A percentile compares a stretch with the other conserved stretches of the same genome.
Evolutionary conservation across 192 early-diverging fungal genomes (phyloP).

Genomic region (Entomortierella chlamydospora): DNA sequence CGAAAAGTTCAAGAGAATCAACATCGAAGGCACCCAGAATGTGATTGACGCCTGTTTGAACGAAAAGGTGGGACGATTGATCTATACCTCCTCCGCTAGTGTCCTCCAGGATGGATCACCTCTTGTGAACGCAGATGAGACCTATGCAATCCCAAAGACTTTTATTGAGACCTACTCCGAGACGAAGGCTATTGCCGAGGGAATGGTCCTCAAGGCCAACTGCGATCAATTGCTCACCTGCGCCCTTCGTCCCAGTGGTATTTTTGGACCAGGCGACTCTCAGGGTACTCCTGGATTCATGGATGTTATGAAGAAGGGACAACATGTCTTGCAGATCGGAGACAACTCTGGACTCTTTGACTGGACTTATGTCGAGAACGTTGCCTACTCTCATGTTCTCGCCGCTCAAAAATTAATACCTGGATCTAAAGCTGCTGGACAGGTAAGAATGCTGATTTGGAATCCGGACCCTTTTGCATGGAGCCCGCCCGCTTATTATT

Average conservation of each 20-base stretch:
- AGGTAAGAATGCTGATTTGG: too few relatives aligned
- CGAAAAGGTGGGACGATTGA: slow-evolving; percentile 73
- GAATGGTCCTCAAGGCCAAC: slow-evolving; percentile 81
- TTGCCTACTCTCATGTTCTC: slow-evolving; percentile 91
- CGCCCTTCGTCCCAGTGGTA: slow-evolving; percentile 87
- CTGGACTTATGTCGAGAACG: slow-evolving; percentile 94
- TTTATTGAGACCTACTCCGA: slow-evolving; percentile 94
- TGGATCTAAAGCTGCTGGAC: slow-evolving; percentile 48
- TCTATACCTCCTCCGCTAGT: slow-evolving; percentile 90
- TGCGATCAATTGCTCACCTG: slow-evolving; percentile 75
- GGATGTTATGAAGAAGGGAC: slow-evolving; percentile 68
- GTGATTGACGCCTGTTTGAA: slow-evolving; percentile 81
- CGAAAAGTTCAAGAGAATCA: slow-evolving; percentile 80
- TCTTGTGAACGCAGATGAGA: slow-evolving; percentile 87
- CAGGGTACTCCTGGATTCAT: slow-evolving; percentile 77
- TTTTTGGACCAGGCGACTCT: slow-evolving; percentile 90
- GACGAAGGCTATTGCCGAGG: slow-evolving; percentile 84
- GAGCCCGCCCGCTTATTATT: neutral
- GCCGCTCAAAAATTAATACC: slow-evolving; percentile 78
- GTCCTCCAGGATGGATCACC: slow-evolving; percentile 85
- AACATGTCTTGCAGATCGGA: slow-evolving; percentile 85
- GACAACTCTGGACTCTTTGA: slow-evolving; percentile 86
- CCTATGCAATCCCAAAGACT: slow-evolving; percentile 74
- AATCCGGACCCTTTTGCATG: neutral
- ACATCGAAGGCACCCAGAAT: slow-evolving; percentile 88